Evolutionary conservation across 2,329 filamentous ascomycete genomes (phyloP), one percentile per base, ranked within the genome.

Genomic region (Lasiodiplodia gonubiensis): DNA sequence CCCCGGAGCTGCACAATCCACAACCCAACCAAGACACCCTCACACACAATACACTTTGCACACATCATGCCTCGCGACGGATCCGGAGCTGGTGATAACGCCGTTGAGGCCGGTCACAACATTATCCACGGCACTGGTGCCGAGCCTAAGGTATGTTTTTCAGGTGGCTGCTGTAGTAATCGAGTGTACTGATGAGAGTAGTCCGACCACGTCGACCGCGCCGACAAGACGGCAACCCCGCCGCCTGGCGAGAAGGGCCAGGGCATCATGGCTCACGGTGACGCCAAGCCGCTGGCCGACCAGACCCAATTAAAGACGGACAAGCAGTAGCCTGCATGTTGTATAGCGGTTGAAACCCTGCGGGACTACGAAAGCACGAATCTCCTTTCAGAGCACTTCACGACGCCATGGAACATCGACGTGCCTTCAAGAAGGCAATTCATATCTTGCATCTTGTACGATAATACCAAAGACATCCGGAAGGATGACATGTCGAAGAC

Each of bases 31-130:
- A 33, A 33, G 30, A 33, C 8, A 33, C 8, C 35, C 25, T 21
- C 42, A 21, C 42, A n/a, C 42, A 16, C 35, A 35, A 25, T 37
- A 16, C 21, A 48, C 46, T 18, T 14, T 16, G 27, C 35, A n/a
- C 6, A 16, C 42, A 46, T n/a, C 64, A 86, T 85, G 84, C 83
- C 84, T 81, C 81, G 83, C 73, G 76, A 82, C 69, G 83, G 83
- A 82, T 81, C 82, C 72, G 82, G 82, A 64, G 79, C 78, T 70
- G 78, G 80, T 67, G 77, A 86, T 75, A 85, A 85, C 74, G 81
- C 81, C 68, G 72, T 82, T 39, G 80, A 80, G 21, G 72, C 75
- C 11, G 74, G 74, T 67, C 76, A 83, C 70, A 70, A 81, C 75
- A 81, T 84, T 60, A 74, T 77, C 67, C 84, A 85, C 74, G 84